phyloP scores from a whole-genome alignment of 2,329 filamentous ascomycete genomes.

The Tolypocladium endophyticum region DNA sequence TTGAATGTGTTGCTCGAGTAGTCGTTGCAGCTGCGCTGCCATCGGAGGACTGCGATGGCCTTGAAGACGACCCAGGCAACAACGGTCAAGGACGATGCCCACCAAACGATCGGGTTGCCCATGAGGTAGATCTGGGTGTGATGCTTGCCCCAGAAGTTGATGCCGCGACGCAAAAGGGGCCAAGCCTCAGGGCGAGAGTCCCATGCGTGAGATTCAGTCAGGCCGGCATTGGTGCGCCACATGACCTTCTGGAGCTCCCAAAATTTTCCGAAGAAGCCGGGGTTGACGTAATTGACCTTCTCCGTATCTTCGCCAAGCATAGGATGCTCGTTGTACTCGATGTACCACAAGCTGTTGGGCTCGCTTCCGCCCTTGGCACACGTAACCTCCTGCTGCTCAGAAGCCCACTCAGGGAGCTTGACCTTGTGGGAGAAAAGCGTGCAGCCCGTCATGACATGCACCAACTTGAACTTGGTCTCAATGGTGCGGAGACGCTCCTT shows the following conservation, averaged over 20 bases:
- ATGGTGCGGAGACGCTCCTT: slow-evolving; percentile 87
- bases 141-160: slow-evolving; percentile 98
- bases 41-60: slow-evolving; percentile 74
- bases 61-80: slow-evolving; percentile 75
- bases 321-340: slow-evolving; percentile 84
- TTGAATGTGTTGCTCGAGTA: slow-evolving; percentile 78
- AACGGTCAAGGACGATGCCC: slow-evolving; percentile 71
- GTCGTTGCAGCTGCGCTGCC: slow-evolving; percentile 88
- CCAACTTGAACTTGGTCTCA: slow-evolving; percentile 88
- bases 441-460: slow-evolving; percentile 95
- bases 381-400: slow-evolving; percentile 97
- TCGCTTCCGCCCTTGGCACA: slow-evolving; percentile 85
- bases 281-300: slow-evolving; percentile 91
- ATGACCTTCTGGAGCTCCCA: slow-evolving; percentile 95
- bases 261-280: slow-evolving; percentile 96
- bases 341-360: slow-evolving; percentile 95
- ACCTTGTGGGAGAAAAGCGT: slow-evolving; percentile 97
- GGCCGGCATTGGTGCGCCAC: slow-evolving; percentile 96
- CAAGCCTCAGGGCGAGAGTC: slow-evolving; percentile 90
- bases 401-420: slow-evolving; percentile 96
- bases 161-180: slow-evolving; percentile 85
- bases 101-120: slow-evolving; percentile 93
- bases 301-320: slow-evolving; percentile 64
- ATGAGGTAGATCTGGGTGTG: slow-evolving; percentile 94
- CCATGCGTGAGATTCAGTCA: slow-evolving; percentile 96